Evolutionary conservation across 805 yeast species (phyloP), one percentile per base, ranked within the genome.

Genomic region (Teunomyces stri): DNA sequence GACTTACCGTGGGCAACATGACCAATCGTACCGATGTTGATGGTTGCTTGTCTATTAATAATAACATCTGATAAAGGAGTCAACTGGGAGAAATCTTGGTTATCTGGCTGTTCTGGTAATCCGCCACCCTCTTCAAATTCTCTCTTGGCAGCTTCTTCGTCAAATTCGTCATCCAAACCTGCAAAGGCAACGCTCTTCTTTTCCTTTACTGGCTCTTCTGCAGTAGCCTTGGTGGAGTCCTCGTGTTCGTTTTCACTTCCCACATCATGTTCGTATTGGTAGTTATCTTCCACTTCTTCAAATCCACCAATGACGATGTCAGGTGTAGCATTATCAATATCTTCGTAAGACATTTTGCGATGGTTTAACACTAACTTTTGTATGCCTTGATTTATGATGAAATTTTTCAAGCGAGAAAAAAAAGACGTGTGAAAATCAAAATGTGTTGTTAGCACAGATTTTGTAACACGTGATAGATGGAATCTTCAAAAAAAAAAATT

Each of bases 41-140:
- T 89, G 43, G 99, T 94, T 52, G 99, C 99, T 76, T 94, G 99
- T 80, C 99, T 87, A 70, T 88, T 89, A 73, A 94, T 94, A 65
- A 94, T 95, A 64, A 91, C 99, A 46, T 96, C 94, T 6, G 95
- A 85, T 52, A 89, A 75, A 29, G 99, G 97, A 42, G 92, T 88
- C 72, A 94, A 73, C 55, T 73, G 65, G 35, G 86, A 56, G 61
- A 92, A 86, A 65, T 91, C 97, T 49, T 96, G 96, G 70, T 88
- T 76, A 34, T 79, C 85, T 48, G 97, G 96, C 72, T 94, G 99
- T 67, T 87, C 96, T 46, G 99, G 99, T 50, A 94, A 80, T 45
- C 99, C 99, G 50, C 98, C 98, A 68, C 98, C 97, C 70, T 89
- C 98, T 77, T 89, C 95, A 59, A 94, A 91, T 67, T 92, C 97